Evolutionary conservation across 805 yeast genomes (phyloP), one percentile per base, ranked within the genome.

Genomic region (Debaryomyces tyrocola): DNA sequence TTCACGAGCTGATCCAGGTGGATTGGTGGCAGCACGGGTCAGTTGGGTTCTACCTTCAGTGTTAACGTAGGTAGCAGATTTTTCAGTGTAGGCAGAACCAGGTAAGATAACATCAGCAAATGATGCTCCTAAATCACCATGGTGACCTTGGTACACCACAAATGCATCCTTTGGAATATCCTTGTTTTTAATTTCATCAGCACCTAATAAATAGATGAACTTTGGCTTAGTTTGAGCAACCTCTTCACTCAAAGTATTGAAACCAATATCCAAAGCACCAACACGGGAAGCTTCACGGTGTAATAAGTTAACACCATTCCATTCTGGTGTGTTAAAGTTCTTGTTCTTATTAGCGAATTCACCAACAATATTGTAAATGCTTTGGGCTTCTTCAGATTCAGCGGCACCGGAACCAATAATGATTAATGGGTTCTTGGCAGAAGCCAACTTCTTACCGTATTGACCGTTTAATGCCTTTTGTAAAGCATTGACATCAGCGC

Each of bases 131-230:
- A 79, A 67, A 58, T 88, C 96, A 70, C 96, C 96, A 69, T 88
- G 96, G 69, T 89, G 96, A 46, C 96, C 96, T 71, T 88, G 90
- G 71, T 88, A 88, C 44, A 88, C 83, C 27, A 89, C 96, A 64
- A 88, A 89, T 3, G 96, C 89, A 63, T 88, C 94, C 64, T 76
- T 74, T 54, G 96, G 95, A 56, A 88, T 80, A 49, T 85, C 85
- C 48, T 77, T 69, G 50, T 83, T 80, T 50, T 76, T 70, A 51
- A 87, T 66, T 69, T 89, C 96, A 66, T 88, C 96, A 31, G 96
- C 95, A 37, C 92, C 94, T 45, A 88, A 76, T 57, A 88, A 74
- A 73, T 86, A 89, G 44, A 88, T 78, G 63, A 89, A 76, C 72
- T 88, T 89, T 47, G 96, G 87, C 57, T 70, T 69, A 41, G 77